A percentile compares a stretch with the other conserved stretches of the same genome.
phyloP scores from a whole-genome alignment of 2,329 filamentous ascomycete genomes.

The Verticillium isaacii region DNA sequence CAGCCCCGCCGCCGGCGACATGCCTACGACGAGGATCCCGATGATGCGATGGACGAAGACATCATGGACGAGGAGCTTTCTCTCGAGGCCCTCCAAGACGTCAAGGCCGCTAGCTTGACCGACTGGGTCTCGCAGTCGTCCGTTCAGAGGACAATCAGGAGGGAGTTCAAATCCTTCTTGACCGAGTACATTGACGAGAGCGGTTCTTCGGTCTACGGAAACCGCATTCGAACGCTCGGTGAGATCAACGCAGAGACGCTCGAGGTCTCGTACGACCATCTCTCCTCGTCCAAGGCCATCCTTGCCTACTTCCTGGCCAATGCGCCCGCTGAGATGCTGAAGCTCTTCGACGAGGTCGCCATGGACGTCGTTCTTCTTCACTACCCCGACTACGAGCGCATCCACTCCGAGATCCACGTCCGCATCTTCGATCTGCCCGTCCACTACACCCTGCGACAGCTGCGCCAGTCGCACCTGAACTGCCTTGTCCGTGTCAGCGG shows the following conservation, averaged over 20 bases:
- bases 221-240: slow-evolving; percentile 89
- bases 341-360: slow-evolving; percentile 93
- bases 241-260: slow-evolving; percentile 95
- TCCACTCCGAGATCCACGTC: slow-evolving; percentile 96
- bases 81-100: slow-evolving; percentile 83
- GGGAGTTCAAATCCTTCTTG: slow-evolving; percentile 96
- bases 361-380: slow-evolving; percentile 95
- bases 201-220: slow-evolving; percentile 89
- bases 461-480: slow-evolving; percentile 94
- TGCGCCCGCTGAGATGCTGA: slow-evolving; percentile 88
- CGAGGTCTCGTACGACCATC: slow-evolving; percentile 92
- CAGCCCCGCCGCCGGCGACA: slow-evolving; percentile 82
- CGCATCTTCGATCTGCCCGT: slow-evolving; percentile 93
- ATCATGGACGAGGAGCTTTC: slow-evolving; percentile 96
- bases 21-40: slow-evolving; percentile 89
- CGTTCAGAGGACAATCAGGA: slow-evolving; percentile 87
- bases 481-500: slow-evolving; percentile 91
- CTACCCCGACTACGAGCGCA: slow-evolving; percentile 96
- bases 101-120: slow-evolving; percentile 88
- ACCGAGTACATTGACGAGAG: slow-evolving; percentile 92
- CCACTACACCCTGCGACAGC: slow-evolving; percentile 88
- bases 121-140: slow-evolving; percentile 92
- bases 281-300: slow-evolving; percentile 86
- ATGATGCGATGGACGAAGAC: slow-evolving; percentile 87
- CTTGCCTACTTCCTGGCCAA: slow-evolving; percentile 95